Evolutionary conservation across 495 filamentous ascomycete species (phyloP).

Genomic region (Penicillium dipodomyicola): DNA sequence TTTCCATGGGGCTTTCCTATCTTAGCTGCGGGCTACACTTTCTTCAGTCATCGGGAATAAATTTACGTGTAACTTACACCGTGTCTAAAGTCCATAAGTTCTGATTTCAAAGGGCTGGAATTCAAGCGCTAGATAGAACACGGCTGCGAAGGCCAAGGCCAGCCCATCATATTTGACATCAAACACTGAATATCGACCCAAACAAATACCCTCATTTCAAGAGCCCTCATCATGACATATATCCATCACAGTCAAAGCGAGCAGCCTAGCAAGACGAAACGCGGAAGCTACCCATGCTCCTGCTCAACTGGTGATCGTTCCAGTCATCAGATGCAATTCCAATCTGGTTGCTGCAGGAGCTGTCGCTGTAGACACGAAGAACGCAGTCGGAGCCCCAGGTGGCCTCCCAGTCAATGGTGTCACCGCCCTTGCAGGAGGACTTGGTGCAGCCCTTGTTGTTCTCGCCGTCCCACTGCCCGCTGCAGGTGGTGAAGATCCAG

Average conservation of each 20-base stretch:
- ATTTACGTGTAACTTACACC: background rate
- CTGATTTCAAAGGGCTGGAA: background rate
- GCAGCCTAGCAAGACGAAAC: conserved; percentile 4
- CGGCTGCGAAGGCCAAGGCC: background rate
- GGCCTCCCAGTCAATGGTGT: conserved; percentile 12
- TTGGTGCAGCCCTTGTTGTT: conserved; percentile 14
- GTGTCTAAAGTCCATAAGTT: background rate
- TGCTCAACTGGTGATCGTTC: conserved; percentile 9
- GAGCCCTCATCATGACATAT: background rate
- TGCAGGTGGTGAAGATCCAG: conserved; percentile 18
- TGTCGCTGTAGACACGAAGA: conserved; percentile 16
- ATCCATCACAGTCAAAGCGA: background rate
- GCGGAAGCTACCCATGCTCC: conserved; percentile 12
- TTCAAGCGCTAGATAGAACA: background rate
- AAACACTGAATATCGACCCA: background rate
- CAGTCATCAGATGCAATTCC: conserved; percentile 18
- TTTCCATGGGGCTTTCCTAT: too few species aligned
- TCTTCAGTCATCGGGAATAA: too few species aligned
- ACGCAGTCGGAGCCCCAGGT: conserved; percentile 7
- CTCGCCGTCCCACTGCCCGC: conserved; percentile 15
- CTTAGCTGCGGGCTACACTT: too few species aligned
- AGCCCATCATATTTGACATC: background rate
- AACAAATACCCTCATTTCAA: background rate
- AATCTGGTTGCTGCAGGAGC: conserved; percentile 10
- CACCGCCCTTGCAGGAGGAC: conserved; percentile 5